A percentile compares a stretch with the other conserved stretches of the same genome.
Conservation (phyloP, 2,329 filamentous ascomycete genomes). For the Lecanosticta acicola region DNA sequence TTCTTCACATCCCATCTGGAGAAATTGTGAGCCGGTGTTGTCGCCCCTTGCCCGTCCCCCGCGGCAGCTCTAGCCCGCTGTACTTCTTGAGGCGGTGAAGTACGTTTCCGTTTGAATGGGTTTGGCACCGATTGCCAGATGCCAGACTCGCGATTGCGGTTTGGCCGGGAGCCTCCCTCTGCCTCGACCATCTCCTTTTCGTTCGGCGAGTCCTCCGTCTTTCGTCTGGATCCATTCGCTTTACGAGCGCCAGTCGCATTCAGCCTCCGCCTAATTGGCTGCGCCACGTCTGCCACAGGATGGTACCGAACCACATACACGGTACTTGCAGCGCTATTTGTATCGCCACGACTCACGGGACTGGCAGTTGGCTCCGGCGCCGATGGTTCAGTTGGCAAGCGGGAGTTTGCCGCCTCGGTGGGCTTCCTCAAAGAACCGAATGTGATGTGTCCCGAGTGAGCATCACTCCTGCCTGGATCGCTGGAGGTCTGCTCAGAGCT, state of each 20-base stretch:
- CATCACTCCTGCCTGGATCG: slow-evolving; percentile 2
- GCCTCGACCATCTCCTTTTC: slow-evolving; percentile 26
- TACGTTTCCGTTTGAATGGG: slow-evolving; percentile 54
- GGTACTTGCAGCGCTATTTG: slow-evolving; percentile 57
- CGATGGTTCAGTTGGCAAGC: slow-evolving; percentile 25
- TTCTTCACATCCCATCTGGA: slow-evolving; percentile 41
- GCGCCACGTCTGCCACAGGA: slow-evolving; percentile 45
- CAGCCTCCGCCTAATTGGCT: slow-evolving; percentile 28
- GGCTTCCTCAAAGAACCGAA: slow-evolving; percentile 2
- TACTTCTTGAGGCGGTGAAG: slow-evolving; percentile 55
- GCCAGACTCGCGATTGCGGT: slow-evolving; percentile 30
- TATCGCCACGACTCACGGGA: slow-evolving; percentile 56
- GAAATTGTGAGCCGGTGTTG: slow-evolving; percentile 40
- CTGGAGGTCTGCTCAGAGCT: slow-evolving; percentile 15
- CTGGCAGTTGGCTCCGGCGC: slow-evolving; percentile 47
- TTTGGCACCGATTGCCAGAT: slow-evolving; percentile 50
- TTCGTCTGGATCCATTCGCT: slow-evolving; percentile 1
- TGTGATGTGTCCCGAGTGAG: slow-evolving; percentile 1
- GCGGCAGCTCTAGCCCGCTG: slow-evolving; percentile 42
- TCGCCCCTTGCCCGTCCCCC: slow-evolving; percentile 18
- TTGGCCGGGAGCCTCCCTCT: slow-evolving; percentile 19
- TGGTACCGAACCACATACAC: slow-evolving; percentile 60
- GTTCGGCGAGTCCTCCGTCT: slow-evolving; percentile 8
- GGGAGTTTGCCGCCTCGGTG: slow-evolving; percentile 3
- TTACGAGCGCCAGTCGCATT: slow-evolving; percentile 12